A percentile compares a stretch with the other conserved stretches of the same genome.
phyloP scores from a whole-genome alignment of 306 rosid genomes.

The Pyrus pyrifolia region DNA sequence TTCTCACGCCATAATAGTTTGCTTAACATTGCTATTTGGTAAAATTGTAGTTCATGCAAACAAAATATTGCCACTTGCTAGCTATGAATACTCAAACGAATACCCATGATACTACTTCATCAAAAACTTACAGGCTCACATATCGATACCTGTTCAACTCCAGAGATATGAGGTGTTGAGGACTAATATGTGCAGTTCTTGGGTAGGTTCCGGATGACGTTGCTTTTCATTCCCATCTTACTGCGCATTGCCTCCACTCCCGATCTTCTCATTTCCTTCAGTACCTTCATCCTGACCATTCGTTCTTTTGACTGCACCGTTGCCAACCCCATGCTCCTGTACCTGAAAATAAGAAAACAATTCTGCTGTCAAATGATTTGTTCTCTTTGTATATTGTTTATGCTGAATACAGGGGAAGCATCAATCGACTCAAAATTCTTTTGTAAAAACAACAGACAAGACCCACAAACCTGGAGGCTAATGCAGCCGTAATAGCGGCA shows the following conservation, averaged over 20 bases:
- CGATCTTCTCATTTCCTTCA: constrained; percentile 71
- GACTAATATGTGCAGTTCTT: constrained; percentile 64
- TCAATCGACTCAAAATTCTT: neutral
- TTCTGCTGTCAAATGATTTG: neutral
- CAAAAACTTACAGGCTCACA: neutral
- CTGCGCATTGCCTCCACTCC: constrained; percentile 84
- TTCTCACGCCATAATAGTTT: neutral
- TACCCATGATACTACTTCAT: neutral
- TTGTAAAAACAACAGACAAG: neutral
- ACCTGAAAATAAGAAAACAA: constrained; percentile 40
- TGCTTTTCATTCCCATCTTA: constrained; percentile 82
- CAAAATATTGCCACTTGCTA: neutral
- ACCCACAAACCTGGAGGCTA: constrained; percentile 69
- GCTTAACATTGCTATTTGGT: neutral
- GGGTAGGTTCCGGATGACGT: constrained; percentile 87
- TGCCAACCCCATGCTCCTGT: constrained; percentile 88
- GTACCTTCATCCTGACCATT: constrained; percentile 77
- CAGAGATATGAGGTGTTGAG: neutral
- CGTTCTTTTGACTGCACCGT: constrained; percentile 75
- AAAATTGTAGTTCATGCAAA: neutral
- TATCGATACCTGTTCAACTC: neutral
- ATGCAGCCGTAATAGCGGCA: constrained; percentile 53
- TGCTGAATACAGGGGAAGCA: neutral
- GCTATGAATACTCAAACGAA: neutral
- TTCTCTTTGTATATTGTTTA: neutral